These are phyloP conservation scores for Reutealis trisperma DNA, from an alignment of 345 rosid genomes.

Conservation along the genomic window DNA sequence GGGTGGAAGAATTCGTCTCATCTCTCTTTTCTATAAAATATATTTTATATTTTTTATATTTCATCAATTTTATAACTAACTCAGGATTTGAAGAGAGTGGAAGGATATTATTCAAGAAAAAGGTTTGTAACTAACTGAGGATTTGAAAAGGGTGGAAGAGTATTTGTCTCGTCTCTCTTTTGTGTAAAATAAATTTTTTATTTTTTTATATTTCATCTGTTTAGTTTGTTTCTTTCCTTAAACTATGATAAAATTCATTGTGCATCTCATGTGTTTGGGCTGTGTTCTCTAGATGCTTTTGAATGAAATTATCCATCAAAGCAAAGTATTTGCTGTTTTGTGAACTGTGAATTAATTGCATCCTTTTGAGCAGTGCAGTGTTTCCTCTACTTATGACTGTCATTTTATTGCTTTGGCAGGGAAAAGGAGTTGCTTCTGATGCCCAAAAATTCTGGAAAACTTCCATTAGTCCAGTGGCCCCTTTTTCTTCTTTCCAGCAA, in stretches of 20 bases:
- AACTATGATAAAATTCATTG: not conserved
- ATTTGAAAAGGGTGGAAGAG: not conserved
- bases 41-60: no score
- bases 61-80: no score
- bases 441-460: slow-evolving; percentile 89
- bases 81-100: no score
- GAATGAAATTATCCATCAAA: not conserved
- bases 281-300: not conserved
- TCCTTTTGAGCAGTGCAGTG: not conserved
- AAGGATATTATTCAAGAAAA: not conserved
- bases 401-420: slow-evolving; percentile 38
- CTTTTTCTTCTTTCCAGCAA: slow-evolving; percentile 99
- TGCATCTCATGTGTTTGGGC: not conserved
- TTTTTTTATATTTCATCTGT: no score
- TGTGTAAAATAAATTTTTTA: not conserved
- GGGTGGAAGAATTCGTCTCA: not conserved
- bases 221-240: not conserved
- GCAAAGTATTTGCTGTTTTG: not conserved
- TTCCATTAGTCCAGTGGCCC: slow-evolving; percentile 90
- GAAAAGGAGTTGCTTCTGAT: slow-evolving; percentile 92
- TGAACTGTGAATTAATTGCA: not conserved
- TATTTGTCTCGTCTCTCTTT: not conserved
- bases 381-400: slow-evolving; percentile 8
- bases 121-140: not conserved
- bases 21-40: no score